Conservation (phyloP, 2,329 filamentous ascomycete genomes). For the Anthostomella pinea region DNA sequence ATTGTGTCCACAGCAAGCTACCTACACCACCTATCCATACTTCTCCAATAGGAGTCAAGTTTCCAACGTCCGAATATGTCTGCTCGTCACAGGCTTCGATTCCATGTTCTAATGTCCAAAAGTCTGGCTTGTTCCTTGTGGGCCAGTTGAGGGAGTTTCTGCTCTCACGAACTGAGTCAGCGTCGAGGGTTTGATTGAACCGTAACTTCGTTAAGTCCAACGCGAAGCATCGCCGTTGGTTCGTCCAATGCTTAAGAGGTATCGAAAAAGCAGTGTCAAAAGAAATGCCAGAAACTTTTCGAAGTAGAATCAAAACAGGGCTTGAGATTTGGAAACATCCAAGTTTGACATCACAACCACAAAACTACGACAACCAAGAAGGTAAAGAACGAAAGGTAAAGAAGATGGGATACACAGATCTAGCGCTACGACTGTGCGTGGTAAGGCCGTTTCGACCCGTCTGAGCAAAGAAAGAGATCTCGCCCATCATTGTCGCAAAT, state of each 20-base stretch:
- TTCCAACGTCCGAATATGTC: too few species aligned
- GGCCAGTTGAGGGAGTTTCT: conserved; percentile 18
- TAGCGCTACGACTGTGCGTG: too few species aligned
- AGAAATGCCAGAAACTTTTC: conserved; percentile 32
- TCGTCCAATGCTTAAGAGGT: conserved; percentile 33
- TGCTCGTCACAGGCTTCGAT: too few species aligned
- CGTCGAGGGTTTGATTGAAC: conserved; percentile 12
- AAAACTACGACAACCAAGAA: conserved; percentile 12
- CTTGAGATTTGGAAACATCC: conserved; percentile 19
- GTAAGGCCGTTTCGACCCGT: too few species aligned
- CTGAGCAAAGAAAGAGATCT: conserved; percentile 5
- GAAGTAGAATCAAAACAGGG: conserved; percentile 23
- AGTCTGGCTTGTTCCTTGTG: conserved; percentile 11
- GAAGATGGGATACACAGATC: conserved; percentile 19
- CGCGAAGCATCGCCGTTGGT: conserved; percentile 25
- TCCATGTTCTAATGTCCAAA: too few species aligned
- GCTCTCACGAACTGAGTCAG: conserved; percentile 13
- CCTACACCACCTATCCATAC: too few species aligned
- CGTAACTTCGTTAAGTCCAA: conserved; percentile 29
- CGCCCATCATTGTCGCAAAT: conserved; percentile 12
- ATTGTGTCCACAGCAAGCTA: too few species aligned
- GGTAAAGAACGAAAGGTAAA: conserved; percentile 5
- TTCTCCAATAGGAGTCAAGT: too few species aligned
- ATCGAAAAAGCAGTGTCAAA: conserved; percentile 31
- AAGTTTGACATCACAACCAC: conserved; percentile 27